Evolutionary conservation across 805 yeast species (phyloP).

Genomic region (Ogataea glucozyma): DNA sequence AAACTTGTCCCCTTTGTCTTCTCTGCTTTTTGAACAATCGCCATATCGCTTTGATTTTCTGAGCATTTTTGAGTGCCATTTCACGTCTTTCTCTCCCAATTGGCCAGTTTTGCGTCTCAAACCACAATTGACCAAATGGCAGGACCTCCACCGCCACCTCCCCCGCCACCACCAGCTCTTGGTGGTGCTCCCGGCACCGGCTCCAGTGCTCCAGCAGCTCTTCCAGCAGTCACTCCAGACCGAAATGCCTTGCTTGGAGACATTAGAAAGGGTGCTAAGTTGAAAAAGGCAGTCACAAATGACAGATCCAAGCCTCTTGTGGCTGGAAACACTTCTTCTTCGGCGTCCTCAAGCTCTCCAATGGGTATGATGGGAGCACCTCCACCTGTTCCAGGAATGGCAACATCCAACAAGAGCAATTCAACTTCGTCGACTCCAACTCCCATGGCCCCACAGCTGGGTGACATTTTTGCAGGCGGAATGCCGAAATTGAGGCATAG

Average conservation of each 20-base stretch:
- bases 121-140: slow-evolving; percentile 33
- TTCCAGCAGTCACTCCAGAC: slow-evolving; percentile 34
- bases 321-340: slow-evolving; percentile 36
- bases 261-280: slow-evolving; percentile 66
- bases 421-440: slow-evolving; percentile 25
- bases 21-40: background rate
- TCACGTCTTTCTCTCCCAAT: background rate
- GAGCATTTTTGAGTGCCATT: background rate
- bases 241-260: slow-evolving; percentile 72
- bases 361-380: slow-evolving; percentile 24
- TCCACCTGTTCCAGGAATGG: slow-evolving; percentile 29
- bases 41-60: too few relatives aligned
- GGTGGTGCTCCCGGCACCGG: slow-evolving; percentile 21
- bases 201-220: slow-evolving; percentile 26
- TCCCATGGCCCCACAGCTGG: slow-evolving; percentile 51
- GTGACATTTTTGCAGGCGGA: slow-evolving; percentile 76
- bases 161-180: slow-evolving; percentile 46
- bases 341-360: slow-evolving; percentile 17
- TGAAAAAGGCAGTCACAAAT: slow-evolving; percentile 65
- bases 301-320: slow-evolving; percentile 65
- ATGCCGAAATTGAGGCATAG: slow-evolving; percentile 67
- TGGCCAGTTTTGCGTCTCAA: slow-evolving; percentile 12
- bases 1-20: slow-evolving; percentile 5
- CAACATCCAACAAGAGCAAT: slow-evolving; percentile 17
- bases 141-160: slow-evolving; percentile 62